A percentile compares a stretch with the other conserved stretches of the same genome.
Evolutionary conservation across 2,329 filamentous ascomycete genomes (phyloP).

Genomic region (Trichoderma oligosporum): DNA sequence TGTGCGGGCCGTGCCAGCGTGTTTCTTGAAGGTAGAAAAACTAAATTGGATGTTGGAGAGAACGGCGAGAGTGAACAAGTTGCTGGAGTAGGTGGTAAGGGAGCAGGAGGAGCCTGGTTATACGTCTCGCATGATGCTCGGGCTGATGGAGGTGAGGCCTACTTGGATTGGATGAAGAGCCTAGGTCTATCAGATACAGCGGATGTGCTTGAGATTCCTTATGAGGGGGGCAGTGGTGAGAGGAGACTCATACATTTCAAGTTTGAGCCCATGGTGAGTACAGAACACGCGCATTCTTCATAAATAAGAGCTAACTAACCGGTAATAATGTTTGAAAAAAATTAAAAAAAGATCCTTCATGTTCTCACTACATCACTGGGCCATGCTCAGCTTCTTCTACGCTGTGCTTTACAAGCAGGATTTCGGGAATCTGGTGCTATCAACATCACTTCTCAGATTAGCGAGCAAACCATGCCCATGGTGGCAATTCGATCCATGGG

Average conservation of each 20-base stretch:
- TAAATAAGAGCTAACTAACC: neutral
- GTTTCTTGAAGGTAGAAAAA: conserved; percentile 73
- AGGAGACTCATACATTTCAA: conserved; percentile 72
- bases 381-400: conserved; percentile 71
- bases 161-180: conserved; percentile 31
- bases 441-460: conserved; percentile 47
- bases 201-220: neutral
- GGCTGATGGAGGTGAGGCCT: neutral
- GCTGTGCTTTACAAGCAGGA: conserved; percentile 73
- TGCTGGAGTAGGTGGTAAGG: conserved; percentile 76
- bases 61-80: conserved; percentile 31
- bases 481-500: conserved; percentile 84
- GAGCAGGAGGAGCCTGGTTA: conserved; percentile 77
- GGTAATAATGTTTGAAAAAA: too few relatives aligned
- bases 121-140: conserved; percentile 78
- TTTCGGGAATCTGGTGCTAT: conserved; percentile 89
- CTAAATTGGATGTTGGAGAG: conserved; percentile 10
- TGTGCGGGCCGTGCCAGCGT: conserved; percentile 85
- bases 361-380: conserved; percentile 71
- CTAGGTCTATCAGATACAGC: conserved; percentile 27
- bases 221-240: neutral
- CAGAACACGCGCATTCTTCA: neutral
- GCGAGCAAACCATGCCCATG: conserved; percentile 56
- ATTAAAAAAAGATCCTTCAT: conserved; percentile 73
- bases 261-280: conserved; percentile 86